A percentile compares a stretch with the other conserved stretches of the same genome.
Conservation (phyloP, 768 basidiomycete genomes). For the Podaxis sp. region DNA sequence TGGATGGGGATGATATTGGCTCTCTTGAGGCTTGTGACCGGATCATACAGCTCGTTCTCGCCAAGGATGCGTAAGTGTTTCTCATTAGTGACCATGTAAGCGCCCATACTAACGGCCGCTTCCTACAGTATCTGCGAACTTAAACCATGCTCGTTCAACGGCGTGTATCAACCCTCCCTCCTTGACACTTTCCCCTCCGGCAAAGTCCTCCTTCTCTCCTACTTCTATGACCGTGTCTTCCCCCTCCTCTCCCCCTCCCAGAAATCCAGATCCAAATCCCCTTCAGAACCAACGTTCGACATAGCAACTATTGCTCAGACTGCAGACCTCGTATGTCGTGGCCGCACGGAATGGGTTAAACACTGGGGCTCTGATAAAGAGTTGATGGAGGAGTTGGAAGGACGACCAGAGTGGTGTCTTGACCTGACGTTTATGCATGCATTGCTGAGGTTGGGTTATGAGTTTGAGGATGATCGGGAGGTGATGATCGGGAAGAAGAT, state of each 20-base stretch:
- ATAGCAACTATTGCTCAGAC: conserved; percentile 61
- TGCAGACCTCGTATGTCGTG: conserved; percentile 73
- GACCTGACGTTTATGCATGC: conserved; percentile 96
- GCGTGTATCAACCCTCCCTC: conserved; percentile 94
- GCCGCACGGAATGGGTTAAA: conserved; percentile 57
- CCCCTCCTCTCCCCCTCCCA: conserved; percentile 56
- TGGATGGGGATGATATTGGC: conserved; percentile 82
- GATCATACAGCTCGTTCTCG: conserved; percentile 85
- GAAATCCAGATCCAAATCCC: conserved; percentile 15
- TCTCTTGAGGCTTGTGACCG: conserved; percentile 84
- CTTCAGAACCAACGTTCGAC: conserved; percentile 29
- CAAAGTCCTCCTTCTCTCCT: conserved; percentile 87
- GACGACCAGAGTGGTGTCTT: conserved; percentile 91
- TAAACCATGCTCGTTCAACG: conserved; percentile 96
- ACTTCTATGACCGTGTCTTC: conserved; percentile 93
- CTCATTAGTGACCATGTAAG: neutral
- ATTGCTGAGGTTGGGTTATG: conserved; percentile 85
- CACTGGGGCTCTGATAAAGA: conserved; percentile 36
- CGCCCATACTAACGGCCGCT: conserved; percentile 1
- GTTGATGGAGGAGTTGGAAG: conserved; percentile 63
- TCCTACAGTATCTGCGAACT: conserved; percentile 71
- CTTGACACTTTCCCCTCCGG: conserved; percentile 86
- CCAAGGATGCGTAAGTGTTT: conserved; percentile 82
- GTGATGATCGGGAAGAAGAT: conserved; percentile 86
- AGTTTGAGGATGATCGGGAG: conserved; percentile 68